phyloP scores from a whole-genome alignment of 2,329 filamentous ascomycete genomes.

The Clathrospora elynae region DNA sequence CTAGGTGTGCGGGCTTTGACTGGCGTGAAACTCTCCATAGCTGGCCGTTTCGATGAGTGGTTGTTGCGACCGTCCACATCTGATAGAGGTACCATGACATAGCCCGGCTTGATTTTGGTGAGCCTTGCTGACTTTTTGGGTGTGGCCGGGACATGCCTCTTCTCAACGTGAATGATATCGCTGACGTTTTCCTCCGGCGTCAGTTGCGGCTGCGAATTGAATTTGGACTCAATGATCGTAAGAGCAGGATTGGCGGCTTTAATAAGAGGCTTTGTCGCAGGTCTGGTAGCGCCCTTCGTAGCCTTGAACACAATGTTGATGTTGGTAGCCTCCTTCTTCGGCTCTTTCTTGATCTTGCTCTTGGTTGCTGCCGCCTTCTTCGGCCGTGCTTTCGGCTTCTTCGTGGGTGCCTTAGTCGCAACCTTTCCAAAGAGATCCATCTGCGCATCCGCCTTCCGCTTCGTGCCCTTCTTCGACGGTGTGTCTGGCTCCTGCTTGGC shows the following conservation, averaged over 20 bases:
- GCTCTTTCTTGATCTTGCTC: constrained; percentile 34
- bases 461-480: constrained; percentile 42
- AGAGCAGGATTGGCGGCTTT: constrained; percentile 13
- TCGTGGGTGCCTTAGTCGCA: constrained; percentile 30
- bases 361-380: constrained; percentile 39
- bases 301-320: constrained; percentile 41
- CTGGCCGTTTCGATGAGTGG: constrained; percentile 33
- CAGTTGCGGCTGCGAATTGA: constrained; percentile 10
- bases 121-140: constrained; percentile 23
- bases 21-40: constrained; percentile 39
- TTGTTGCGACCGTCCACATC: constrained; percentile 42
- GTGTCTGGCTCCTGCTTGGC: constrained; percentile 34
- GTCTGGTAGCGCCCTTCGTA: constrained; percentile 31
- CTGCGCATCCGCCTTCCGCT: constrained; percentile 37
- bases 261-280: constrained; percentile 16
- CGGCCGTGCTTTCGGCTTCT: constrained; percentile 29
- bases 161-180: constrained; percentile 20
- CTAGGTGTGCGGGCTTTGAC: constrained; percentile 35
- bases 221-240: constrained; percentile 14
- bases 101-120: constrained; percentile 31
- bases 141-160: constrained; percentile 22
- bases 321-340: constrained; percentile 26
- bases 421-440: constrained; percentile 29
- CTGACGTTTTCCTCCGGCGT: constrained; percentile 20
- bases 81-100: constrained; percentile 36